A percentile compares a stretch with the other conserved stretches of the same genome.
phyloP scores from a whole-genome alignment of 2,329 filamentous ascomycete species.

The Escovopsis weberi region DNA sequence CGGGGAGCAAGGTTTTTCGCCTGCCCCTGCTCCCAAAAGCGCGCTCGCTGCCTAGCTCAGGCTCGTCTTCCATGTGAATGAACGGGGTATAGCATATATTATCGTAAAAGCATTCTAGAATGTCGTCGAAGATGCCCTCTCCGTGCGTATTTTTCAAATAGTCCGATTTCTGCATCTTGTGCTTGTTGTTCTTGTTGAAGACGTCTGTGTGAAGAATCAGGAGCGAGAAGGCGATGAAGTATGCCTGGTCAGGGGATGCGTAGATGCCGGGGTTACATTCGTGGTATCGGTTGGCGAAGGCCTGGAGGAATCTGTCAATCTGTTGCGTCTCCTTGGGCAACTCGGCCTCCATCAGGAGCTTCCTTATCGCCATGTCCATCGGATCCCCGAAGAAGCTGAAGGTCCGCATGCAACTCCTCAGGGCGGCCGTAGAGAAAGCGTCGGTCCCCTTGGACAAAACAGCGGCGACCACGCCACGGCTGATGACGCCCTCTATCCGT shows the following conservation, averaged over 20 bases:
- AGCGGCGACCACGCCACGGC: conserved; percentile 69
- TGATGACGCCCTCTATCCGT: conserved; percentile 66
- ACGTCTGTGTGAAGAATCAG: conserved; percentile 94
- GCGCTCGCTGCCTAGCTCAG: conserved; percentile 64
- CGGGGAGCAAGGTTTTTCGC: conserved; percentile 55
- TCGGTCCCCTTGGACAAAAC: conserved; percentile 78
- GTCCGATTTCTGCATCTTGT: conserved; percentile 94
- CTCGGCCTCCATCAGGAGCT: conserved; percentile 91
- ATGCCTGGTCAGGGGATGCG: conserved; percentile 80
- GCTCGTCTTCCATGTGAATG: conserved; percentile 89
- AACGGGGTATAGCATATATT: conserved; percentile 98
- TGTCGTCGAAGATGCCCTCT: conserved; percentile 85
- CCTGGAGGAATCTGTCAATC: conserved; percentile 85
- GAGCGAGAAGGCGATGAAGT: conserved; percentile 93
- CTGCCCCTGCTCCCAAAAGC: conserved; percentile 56
- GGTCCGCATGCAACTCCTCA: conserved; percentile 88
- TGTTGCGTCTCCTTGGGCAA: conserved; percentile 95
- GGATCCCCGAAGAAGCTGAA: conserved; percentile 95
- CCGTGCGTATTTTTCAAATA: conserved; percentile 91
- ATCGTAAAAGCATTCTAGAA: conserved; percentile 93
- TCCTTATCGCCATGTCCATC: conserved; percentile 94
- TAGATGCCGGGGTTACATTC: conserved; percentile 98
- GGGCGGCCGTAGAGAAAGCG: conserved; percentile 63
- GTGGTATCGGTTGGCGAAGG: conserved; percentile 91
- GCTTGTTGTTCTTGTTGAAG: conserved; percentile 99